phyloP scores from a whole-genome alignment of 805 yeast species.

The Helenozyma rhizophorensis region DNA sequence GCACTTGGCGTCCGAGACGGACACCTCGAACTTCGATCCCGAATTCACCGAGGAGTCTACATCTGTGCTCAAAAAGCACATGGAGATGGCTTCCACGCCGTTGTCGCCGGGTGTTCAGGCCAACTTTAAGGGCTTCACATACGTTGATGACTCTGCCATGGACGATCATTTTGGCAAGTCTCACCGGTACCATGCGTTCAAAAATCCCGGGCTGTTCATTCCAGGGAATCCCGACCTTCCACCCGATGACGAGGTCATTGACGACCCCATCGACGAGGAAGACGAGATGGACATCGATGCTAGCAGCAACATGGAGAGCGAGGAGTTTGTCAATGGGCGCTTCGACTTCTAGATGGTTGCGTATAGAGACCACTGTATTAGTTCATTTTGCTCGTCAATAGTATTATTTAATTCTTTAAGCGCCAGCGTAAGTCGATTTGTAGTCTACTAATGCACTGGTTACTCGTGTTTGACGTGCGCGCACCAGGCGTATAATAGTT shows the following conservation, averaged over 20 bases:
- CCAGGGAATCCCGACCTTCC: conserved; percentile 79
- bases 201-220: conserved; percentile 63
- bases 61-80: conserved; percentile 66
- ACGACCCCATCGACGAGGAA: conserved; percentile 47
- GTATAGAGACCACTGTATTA: neutral
- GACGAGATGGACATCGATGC: conserved; percentile 49
- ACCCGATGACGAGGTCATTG: conserved; percentile 80
- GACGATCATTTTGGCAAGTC: conserved; percentile 69
- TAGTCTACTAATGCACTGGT: no score
- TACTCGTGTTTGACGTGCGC: no score
- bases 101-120: conserved; percentile 93
- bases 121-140: conserved; percentile 94
- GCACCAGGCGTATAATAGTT: no score
- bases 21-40: conserved; percentile 96
- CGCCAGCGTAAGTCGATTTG: neutral
- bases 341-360: conserved; percentile 56
- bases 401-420: no score
- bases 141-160: conserved; percentile 88
- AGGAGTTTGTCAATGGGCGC: conserved; percentile 82
- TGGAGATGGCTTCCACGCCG: conserved; percentile 70
- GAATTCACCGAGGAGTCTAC: conserved; percentile 93
- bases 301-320: conserved; percentile 60
- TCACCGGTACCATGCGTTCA: conserved; percentile 33
- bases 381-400: no score
- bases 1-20: conserved; percentile 83